Evolutionary conservation across 2,329 filamentous ascomycete genomes (phyloP).

Genomic region (Tolypocladium album): DNA sequence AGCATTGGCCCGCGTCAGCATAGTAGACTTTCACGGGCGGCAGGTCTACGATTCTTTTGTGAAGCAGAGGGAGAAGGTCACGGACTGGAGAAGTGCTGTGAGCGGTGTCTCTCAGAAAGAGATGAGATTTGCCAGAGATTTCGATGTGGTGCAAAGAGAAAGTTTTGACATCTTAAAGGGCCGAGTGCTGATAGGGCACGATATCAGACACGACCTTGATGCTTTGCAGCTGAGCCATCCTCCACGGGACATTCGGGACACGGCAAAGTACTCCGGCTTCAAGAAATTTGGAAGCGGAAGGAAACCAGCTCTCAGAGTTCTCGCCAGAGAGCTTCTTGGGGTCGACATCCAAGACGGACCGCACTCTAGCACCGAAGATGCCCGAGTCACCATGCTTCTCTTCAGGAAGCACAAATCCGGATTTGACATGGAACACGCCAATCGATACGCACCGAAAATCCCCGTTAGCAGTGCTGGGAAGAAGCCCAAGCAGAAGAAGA

Average conservation of each 20-base stretch:
- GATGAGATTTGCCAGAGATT: constrained; percentile 57
- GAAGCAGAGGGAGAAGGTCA: constrained; percentile 63
- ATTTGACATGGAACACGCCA: constrained; percentile 73
- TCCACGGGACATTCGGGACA: constrained; percentile 70
- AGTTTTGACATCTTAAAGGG: constrained; percentile 59
- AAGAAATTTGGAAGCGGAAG: constrained; percentile 56
- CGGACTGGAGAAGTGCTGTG: constrained; percentile 81
- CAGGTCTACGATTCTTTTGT: constrained; percentile 95
- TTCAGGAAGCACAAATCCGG: constrained; percentile 74
- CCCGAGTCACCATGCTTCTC: constrained; percentile 78
- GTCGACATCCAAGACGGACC: constrained; percentile 53
- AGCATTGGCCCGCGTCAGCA: constrained; percentile 72
- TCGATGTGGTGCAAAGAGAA: constrained; percentile 66
- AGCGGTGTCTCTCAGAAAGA: constrained; percentile 70
- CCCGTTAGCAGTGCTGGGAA: constrained; percentile 22
- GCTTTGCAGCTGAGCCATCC: constrained; percentile 73
- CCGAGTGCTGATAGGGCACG: constrained; percentile 73
- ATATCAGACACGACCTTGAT: constrained; percentile 67
- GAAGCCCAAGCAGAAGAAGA: constrained; percentile 21
- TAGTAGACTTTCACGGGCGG: constrained; percentile 88
- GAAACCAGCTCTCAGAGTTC: constrained; percentile 53
- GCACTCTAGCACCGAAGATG: constrained; percentile 67
- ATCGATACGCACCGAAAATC: constrained; percentile 43
- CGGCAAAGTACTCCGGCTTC: constrained; percentile 66
- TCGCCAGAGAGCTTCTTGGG: constrained; percentile 46